phyloP scores from a whole-genome alignment of 768 basidiomycete species.

The Suillus luteus region DNA sequence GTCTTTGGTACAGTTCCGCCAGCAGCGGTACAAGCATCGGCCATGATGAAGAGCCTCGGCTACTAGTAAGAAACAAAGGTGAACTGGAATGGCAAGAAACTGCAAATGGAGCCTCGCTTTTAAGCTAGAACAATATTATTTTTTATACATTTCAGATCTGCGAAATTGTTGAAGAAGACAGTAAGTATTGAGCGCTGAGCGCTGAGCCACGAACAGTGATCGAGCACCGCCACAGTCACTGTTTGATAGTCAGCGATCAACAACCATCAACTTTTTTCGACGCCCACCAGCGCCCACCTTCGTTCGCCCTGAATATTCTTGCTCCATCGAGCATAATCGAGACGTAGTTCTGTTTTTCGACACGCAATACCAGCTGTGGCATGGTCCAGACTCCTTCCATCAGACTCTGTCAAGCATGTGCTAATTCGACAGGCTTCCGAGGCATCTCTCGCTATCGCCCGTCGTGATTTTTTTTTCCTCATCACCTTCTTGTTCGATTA shows the following conservation, averaged over 20 bases:
- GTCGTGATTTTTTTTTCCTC: not conserved
- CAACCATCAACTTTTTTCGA: not conserved
- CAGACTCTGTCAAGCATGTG: not conserved
- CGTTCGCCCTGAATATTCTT: not conserved
- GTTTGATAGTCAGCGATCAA: not conserved
- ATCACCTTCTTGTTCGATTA: not conserved
- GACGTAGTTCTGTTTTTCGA: too few relatives aligned
- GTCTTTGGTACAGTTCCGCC: not conserved
- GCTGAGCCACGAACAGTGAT: too few relatives aligned
- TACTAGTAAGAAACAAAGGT: not conserved
- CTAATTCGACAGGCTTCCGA: not conserved
- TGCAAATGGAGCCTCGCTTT: not conserved
- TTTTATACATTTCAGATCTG: not conserved
- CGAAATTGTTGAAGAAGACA: not conserved
- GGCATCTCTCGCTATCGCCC: not conserved
- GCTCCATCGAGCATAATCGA: too few relatives aligned
- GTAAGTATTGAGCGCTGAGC: too few relatives aligned
- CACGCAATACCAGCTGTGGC: too few relatives aligned
- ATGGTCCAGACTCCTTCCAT: not conserved
- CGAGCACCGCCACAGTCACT: too few relatives aligned
- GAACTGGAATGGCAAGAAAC: not conserved
- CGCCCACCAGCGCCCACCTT: not conserved
- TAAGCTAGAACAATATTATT: not conserved
- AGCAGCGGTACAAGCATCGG: not conserved
- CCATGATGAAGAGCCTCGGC: not conserved